Percentiles rank a stretch among this genome's conserved stretches.
Evolutionary conservation across 768 basidiomycete genomes (phyloP).

Genomic region (Russula abietina): DNA sequence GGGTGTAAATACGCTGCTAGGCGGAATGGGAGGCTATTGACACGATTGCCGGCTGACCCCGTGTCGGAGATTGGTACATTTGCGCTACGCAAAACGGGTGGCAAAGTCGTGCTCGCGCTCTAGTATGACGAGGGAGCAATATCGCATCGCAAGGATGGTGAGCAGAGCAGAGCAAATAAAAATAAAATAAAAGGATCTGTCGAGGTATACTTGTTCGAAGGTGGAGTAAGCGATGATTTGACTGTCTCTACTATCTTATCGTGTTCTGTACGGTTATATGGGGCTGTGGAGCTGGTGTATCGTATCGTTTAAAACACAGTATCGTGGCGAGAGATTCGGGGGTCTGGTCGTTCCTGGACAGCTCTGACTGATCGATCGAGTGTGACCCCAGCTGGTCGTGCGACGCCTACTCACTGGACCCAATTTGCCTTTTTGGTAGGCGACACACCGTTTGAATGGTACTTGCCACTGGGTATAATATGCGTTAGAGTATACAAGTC

Average conservation of each 20-base stretch:
- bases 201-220: background rate
- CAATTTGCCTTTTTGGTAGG: slow-evolving; percentile 7
- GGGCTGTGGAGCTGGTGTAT: background rate
- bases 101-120: background rate
- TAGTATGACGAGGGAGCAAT: too few relatives aligned
- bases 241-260: background rate
- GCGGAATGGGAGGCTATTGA: background rate
- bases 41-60: background rate
- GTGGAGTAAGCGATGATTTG: background rate
- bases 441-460: slow-evolving; percentile 4
- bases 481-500: slow-evolving; percentile 2
- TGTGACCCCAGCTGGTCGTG: background rate
- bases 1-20: background rate
- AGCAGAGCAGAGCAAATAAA: too few relatives aligned
- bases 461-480: background rate
- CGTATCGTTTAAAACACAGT: too few relatives aligned
- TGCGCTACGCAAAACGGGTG: too few relatives aligned
- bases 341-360: background rate
- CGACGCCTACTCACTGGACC: slow-evolving; percentile 7
- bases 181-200: background rate
- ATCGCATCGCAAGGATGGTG: too few relatives aligned
- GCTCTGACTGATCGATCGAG: background rate
- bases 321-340: background rate
- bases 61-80: background rate
- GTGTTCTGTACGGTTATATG: background rate